These are phyloP conservation scores for Linderniella brevidens DNA, from an alignment of 257 asterid species.

Conservation along the genomic window DNA sequence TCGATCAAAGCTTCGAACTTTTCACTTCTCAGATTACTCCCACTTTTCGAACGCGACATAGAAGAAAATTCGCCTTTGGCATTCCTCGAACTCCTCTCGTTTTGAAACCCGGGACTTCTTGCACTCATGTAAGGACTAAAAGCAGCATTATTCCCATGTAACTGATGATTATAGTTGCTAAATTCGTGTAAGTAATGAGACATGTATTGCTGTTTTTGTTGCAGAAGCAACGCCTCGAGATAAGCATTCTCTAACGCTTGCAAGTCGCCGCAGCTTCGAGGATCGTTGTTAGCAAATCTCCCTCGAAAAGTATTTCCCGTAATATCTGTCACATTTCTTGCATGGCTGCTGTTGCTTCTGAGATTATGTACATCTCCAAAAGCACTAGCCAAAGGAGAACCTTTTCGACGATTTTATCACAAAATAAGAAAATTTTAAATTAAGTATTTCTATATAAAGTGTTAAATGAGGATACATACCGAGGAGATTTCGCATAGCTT, in stretches of 20 bases:
- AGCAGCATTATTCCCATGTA: conserved; percentile 18
- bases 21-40: conserved; percentile 25
- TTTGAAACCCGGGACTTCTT: conserved; percentile 23
- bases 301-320: conserved; percentile 27
- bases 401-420: no score
- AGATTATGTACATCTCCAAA: no score
- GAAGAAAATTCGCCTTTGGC: conserved; percentile 26
- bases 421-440: no score
- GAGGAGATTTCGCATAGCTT: no score
- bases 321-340: no score
- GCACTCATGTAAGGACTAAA: conserved; percentile 22
- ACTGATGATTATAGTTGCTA: conserved; percentile 22
- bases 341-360: no score
- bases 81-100: conserved; percentile 23
- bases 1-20: conserved; percentile 34
- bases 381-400: no score
- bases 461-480: no score
- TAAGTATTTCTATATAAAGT: no score
- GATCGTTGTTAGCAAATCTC: not conserved
- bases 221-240: conserved; percentile 48
- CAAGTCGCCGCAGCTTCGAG: conserved; percentile 13
- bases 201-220: conserved; percentile 38
- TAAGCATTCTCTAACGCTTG: conserved; percentile 50
- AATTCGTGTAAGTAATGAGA: conserved; percentile 18
- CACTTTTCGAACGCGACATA: conserved; percentile 21